These are phyloP conservation scores for Cladosporium sp. DNA, from an alignment of 2,329 filamentous ascomycete species.

Conservation along the genomic window DNA sequence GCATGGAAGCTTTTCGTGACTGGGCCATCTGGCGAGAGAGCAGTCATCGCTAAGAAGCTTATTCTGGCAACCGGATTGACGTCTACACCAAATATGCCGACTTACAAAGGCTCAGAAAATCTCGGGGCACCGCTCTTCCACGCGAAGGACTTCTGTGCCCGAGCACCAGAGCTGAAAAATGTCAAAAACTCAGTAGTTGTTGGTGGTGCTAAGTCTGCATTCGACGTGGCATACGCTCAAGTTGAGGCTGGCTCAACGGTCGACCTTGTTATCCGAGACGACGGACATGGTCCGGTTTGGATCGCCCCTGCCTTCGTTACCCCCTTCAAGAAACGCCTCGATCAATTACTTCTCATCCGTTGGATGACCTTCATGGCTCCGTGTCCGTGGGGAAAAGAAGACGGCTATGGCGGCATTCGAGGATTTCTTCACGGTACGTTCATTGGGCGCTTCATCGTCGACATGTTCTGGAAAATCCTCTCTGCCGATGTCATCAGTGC, in stretches of 20 bases:
- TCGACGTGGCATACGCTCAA: constrained; percentile 56
- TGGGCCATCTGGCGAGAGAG: constrained; percentile 14
- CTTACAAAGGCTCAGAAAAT: constrained; percentile 42
- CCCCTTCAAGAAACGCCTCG: constrained; percentile 60
- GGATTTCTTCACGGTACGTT: constrained; percentile 52
- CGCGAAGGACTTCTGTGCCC: constrained; percentile 45
- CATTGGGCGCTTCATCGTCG: constrained; percentile 51
- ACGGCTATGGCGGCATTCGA: constrained; percentile 52
- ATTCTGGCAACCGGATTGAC: constrained; percentile 58
- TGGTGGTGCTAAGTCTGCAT: constrained; percentile 58
- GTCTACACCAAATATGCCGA: constrained; percentile 51
- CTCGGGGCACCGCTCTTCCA: constrained; percentile 55
- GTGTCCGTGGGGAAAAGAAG: constrained; percentile 62
- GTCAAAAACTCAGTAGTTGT: constrained; percentile 47
- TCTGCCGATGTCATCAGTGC: constrained; percentile 47
- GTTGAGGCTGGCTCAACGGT: constrained; percentile 48
- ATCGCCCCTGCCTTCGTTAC: constrained; percentile 58
- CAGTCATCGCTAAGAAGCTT: constrained; percentile 39
- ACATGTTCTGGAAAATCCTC: constrained; percentile 52
- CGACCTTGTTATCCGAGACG: constrained; percentile 52
- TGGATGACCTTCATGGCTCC: constrained; percentile 69
- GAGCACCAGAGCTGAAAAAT: constrained; percentile 32
- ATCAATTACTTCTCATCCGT: constrained; percentile 61
- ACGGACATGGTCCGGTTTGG: constrained; percentile 55
- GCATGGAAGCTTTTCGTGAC: constrained; percentile 20